These are phyloP conservation scores for Escallonia herrerae DNA, from an alignment of 129 eudicot genomes.

Conservation along the genomic window DNA sequence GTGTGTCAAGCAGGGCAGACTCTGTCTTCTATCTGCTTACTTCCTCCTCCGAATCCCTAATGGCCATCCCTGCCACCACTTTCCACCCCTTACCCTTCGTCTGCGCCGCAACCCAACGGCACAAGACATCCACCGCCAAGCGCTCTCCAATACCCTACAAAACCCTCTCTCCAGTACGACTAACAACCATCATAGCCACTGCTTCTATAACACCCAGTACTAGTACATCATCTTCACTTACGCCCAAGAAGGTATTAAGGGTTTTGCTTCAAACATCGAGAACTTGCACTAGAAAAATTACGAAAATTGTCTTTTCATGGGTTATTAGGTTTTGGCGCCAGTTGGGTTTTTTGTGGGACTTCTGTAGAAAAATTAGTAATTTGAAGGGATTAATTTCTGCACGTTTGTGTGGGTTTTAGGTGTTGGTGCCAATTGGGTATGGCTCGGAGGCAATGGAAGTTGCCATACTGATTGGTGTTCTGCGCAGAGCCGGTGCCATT, in stretches of 20 bases:
- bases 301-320: background rate
- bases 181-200: background rate
- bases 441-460: constrained; percentile 99
- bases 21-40: background rate
- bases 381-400: background rate
- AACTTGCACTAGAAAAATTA: background rate
- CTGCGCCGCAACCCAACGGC: constrained; percentile 13
- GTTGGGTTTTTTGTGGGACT: background rate
- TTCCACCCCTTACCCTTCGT: background rate
- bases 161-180: constrained; percentile 19
- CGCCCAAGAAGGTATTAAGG: constrained; percentile 17
- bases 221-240: constrained; percentile 5
- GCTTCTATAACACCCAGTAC: background rate
- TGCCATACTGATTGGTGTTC: constrained; percentile 67
- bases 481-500: constrained; percentile 80
- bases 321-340: background rate
- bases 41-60: constrained; percentile 1
- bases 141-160: constrained; percentile 18
- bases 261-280: background rate
- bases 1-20: background rate
- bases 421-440: constrained; percentile 82
- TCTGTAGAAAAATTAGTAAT: background rate
- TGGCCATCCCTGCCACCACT: background rate
- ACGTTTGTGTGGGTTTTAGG: constrained; percentile 27
- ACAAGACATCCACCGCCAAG: constrained; percentile 5